Base-by-base conservation (phyloP, 1,139 yeast species). In the Petasospora rhodanensis region DNA sequence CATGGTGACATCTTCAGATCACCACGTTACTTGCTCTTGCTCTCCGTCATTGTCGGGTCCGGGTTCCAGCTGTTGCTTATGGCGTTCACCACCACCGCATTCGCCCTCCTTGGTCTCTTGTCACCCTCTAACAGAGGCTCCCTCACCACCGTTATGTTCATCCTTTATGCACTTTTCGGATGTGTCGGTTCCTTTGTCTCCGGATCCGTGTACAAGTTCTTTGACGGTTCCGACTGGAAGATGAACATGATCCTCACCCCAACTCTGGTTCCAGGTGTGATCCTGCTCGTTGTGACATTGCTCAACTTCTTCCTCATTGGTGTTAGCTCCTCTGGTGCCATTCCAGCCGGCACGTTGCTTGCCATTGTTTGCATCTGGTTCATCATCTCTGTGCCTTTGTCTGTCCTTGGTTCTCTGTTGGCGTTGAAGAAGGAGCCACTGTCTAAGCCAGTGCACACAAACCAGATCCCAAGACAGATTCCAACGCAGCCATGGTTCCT, bases 91-190 rank as follows among this genome's bases (percentile, higher is more conserved):
- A 82, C 96, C 8, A 73, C 89, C 37, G 70, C 73, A 4, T 83
- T 91, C 60, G 96, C 97, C 1, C 69, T 87, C 37, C 66, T 89
- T 29, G 99, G 98, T 8, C 73, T 93, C 47, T 63, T 91, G 42
- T 86, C 96, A 1, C 97, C 97, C 30, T 83, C 95, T 2, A 89
- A 87, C 55, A 77, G 99, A 63, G 98, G 98, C 22, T 79, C 96
- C 1, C 70, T 91, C 46, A 75, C 94, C 5, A 91, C 98, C 0
- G 85, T 84, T 28, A 80, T 87, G 82, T 83, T 91, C 54, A 69
- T 91, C 34, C 62, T 87, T 33, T 89, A 79, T 61, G 83, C 93
- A 5, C 55, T 83, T 29, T 83, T 80, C 56, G 91, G 96, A 21
- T 68, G 76, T 35, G 66, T 83, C 20, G 91, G 96, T 4, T 84